phyloP scores from a whole-genome alignment of 1,284 basidiomycete genomes.

The Termitomyces sp. region DNA sequence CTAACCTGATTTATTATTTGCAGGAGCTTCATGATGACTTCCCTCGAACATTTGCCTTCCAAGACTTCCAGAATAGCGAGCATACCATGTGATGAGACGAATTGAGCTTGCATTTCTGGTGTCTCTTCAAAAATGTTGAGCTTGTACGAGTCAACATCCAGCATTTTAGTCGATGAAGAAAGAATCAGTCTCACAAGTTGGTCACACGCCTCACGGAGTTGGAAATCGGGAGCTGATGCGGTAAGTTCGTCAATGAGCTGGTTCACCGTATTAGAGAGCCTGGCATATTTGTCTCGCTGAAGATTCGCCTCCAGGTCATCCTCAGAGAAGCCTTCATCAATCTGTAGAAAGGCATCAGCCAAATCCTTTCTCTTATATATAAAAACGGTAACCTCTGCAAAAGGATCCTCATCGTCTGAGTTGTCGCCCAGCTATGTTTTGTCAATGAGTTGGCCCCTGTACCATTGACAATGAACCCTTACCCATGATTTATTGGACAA shows the following conservation, averaged over 20 bases:
- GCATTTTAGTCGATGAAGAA: not conserved
- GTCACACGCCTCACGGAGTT: constrained; percentile 80
- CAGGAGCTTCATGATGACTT: constrained; percentile 80
- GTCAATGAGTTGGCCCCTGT: not conserved
- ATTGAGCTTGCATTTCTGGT: constrained; percentile 86
- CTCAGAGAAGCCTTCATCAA: constrained; percentile 86
- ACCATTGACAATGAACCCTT: constrained; percentile 17
- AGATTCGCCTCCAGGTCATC: constrained; percentile 87
- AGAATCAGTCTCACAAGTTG: constrained; percentile 61
- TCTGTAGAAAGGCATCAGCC: constrained; percentile 37
- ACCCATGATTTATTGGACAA: constrained; percentile 88
- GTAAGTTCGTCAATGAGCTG: constrained; percentile 84
- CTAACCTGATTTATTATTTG: constrained; percentile 87
- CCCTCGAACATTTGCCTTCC: constrained; percentile 77
- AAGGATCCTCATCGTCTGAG: constrained; percentile 88
- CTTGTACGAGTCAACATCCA: constrained; percentile 34
- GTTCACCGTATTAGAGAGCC: constrained; percentile 75
- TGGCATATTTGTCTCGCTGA: constrained; percentile 85
- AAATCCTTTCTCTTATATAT: not conserved
- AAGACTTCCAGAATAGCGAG: constrained; percentile 90
- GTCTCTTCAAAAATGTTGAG: constrained; percentile 74
- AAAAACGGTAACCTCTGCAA: constrained; percentile 69
- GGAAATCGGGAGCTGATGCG: constrained; percentile 75
- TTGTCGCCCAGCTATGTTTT: constrained; percentile 64
- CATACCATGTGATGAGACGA: constrained; percentile 92